phyloP scores from a whole-genome alignment of 352 stramenopile species.

The Thalassiosira tumida region DNA sequence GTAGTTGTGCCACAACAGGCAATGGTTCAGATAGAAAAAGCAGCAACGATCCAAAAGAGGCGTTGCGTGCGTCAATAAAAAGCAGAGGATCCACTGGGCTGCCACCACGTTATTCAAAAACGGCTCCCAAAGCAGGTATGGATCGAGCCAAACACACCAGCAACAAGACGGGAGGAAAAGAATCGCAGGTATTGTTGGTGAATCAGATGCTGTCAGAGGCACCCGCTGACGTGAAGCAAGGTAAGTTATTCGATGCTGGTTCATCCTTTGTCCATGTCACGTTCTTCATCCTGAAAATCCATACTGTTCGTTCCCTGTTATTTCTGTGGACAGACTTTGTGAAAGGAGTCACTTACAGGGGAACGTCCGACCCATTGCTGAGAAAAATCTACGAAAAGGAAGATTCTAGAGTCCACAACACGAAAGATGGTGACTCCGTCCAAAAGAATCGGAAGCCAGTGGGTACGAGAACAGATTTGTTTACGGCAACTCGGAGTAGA shows the following conservation, averaged over 20 bases:
- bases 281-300: not conserved
- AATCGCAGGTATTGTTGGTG: constrained; percentile 88
- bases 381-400: constrained; percentile 89
- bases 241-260: constrained; percentile 49
- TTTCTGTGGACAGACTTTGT: constrained; percentile 81
- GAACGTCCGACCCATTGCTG: constrained; percentile 81
- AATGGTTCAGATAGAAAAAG: too few species aligned
- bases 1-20: too few species aligned
- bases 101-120: too few species aligned
- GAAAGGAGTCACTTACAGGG: constrained; percentile 82
- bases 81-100: constrained; percentile 54
- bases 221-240: constrained; percentile 80
- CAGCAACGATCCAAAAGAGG: constrained; percentile 54
- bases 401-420: constrained; percentile 8
- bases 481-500: constrained; percentile 48
- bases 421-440: too few species aligned
- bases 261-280: not conserved
- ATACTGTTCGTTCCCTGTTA: not conserved
- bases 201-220: constrained; percentile 89
- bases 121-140: not conserved
- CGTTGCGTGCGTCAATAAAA: constrained; percentile 70
- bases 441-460: constrained; percentile 44
- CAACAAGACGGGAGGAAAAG: constrained; percentile 57
- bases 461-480: constrained; percentile 61
- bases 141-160: constrained; percentile 61